Conservation (phyloP, 169 alveolate genomes). For the Plasmodium berghei region DNA sequence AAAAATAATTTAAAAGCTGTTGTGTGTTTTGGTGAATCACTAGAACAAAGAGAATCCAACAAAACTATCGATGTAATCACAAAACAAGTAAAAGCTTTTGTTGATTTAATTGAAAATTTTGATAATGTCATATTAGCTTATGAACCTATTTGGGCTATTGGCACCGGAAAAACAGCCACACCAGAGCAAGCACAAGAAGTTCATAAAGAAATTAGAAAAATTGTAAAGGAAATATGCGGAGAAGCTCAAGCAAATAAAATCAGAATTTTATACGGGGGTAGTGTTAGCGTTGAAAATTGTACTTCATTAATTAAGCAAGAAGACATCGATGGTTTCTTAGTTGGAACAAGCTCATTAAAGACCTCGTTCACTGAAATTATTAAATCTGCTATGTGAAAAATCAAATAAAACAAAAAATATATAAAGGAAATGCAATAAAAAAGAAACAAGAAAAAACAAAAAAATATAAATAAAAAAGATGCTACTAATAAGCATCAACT, state of each 20-base stretch:
- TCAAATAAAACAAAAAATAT: too few species aligned
- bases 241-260: slow-evolving; percentile 90
- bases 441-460: too few species aligned
- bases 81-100: slow-evolving; percentile 91
- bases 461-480: too few species aligned
- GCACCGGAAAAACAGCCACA: slow-evolving; percentile 98
- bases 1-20: slow-evolving; percentile 90
- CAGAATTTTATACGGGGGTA: slow-evolving; percentile 99
- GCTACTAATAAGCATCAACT: too few species aligned
- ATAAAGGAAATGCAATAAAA: too few species aligned
- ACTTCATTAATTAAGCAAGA: slow-evolving; percentile 91
- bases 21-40: slow-evolving; percentile 97
- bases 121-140: slow-evolving; percentile 96
- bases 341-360: slow-evolving; percentile 99
- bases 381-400: slow-evolving; percentile 80
- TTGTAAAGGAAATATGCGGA: slow-evolving; percentile 74
- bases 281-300: slow-evolving; percentile 96
- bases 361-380: slow-evolving; percentile 96
- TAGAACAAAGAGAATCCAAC: slow-evolving; percentile 95
- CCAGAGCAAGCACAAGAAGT: slow-evolving; percentile 97
- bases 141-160: slow-evolving; percentile 99
- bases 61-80: slow-evolving; percentile 93
- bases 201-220: slow-evolving; percentile 88
- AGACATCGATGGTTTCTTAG: slow-evolving; percentile 99
- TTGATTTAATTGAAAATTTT: slow-evolving; percentile 90